Conservation (phyloP, 2,329 filamentous ascomycete species). For the Emmonsia crescens region DNA sequence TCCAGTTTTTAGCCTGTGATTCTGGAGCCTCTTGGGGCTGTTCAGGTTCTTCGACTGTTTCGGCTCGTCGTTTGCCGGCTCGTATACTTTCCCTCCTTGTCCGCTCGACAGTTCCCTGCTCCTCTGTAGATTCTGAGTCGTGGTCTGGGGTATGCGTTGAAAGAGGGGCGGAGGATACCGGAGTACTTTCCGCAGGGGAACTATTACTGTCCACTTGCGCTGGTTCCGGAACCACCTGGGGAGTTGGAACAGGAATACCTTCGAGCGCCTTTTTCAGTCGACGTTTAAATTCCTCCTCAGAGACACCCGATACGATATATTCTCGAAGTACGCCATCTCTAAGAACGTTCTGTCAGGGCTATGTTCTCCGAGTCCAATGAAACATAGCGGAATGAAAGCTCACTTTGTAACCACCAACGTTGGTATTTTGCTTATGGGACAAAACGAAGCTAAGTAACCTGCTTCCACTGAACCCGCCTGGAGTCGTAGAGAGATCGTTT, state of each 20-base stretch:
- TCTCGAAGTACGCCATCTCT: conserved; percentile 67
- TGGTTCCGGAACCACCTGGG: neutral
- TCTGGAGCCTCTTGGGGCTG: conserved; percentile 20
- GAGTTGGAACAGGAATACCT: conserved; percentile 6
- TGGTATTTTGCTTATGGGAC: conserved; percentile 66
- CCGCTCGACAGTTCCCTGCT: conserved; percentile 8
- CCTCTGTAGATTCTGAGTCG: conserved; percentile 13
- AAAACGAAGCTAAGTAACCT: conserved; percentile 69
- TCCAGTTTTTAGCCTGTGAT: conserved; percentile 39
- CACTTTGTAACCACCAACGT: conserved; percentile 51
- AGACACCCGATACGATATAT: conserved; percentile 56
- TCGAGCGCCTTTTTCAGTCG: conserved; percentile 40
- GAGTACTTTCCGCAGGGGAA: neutral
- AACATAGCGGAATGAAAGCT: neutral
- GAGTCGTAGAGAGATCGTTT: conserved; percentile 61
- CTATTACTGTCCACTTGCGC: neutral
- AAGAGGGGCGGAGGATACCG: conserved; percentile 6
- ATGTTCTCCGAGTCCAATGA: neutral
- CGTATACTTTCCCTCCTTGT: conserved; percentile 19
- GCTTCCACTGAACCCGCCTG: conserved; percentile 67
- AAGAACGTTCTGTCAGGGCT: conserved; percentile 6
- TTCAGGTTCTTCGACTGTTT: neutral
- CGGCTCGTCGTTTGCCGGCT: conserved; percentile 12
- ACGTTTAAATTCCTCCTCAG: conserved; percentile 55
- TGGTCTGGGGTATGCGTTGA: conserved; percentile 7